phyloP scores from a whole-genome alignment of 2,329 filamentous ascomycete species.

The Aspergillus terreus region DNA sequence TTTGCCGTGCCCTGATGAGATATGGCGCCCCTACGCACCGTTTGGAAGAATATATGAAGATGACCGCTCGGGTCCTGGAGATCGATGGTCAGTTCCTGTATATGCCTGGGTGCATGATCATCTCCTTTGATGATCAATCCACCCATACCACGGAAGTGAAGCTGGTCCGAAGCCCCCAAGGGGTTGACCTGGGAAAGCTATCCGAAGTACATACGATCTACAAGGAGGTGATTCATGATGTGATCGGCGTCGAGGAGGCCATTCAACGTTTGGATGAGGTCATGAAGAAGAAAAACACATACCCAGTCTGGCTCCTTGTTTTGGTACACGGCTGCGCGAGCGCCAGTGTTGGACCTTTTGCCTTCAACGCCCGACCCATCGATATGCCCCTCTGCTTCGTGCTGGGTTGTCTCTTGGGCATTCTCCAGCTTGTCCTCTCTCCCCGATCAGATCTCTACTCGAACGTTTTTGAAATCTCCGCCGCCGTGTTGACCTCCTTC shows the following conservation, averaged over 20 bases:
- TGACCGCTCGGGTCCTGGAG: slow-evolving; percentile 82
- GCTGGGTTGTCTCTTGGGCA: slow-evolving; percentile 70
- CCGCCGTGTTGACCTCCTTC: slow-evolving; percentile 66
- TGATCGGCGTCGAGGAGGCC: slow-evolving; percentile 47
- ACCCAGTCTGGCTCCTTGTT: slow-evolving; percentile 54
- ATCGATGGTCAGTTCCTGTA: slow-evolving; percentile 91
- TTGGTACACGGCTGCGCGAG: slow-evolving; percentile 73
- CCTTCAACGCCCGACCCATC: slow-evolving; percentile 72
- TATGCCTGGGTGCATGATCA: slow-evolving; percentile 90
- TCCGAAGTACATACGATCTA: slow-evolving; percentile 47
- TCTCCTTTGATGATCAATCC: slow-evolving; percentile 68
- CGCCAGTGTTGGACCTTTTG: slow-evolving; percentile 73
- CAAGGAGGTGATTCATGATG: slow-evolving; percentile 48
- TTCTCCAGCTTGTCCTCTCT: slow-evolving; percentile 71
- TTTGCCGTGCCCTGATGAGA: slow-evolving; percentile 84
- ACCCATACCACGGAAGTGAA: slow-evolving; percentile 49
- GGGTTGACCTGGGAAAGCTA: slow-evolving; percentile 44
- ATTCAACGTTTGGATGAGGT: slow-evolving; percentile 51
- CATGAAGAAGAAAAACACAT: slow-evolving; percentile 55
- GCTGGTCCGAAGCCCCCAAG: slow-evolving; percentile 42
- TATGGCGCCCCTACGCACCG: slow-evolving; percentile 92
- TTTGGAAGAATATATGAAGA: slow-evolving; percentile 85
- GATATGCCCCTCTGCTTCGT: slow-evolving; percentile 77
- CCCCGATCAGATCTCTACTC: slow-evolving; percentile 67
- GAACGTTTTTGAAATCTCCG: slow-evolving; percentile 65